A percentile compares a stretch with the other conserved stretches of the same genome.
These are phyloP conservation scores for Dryas integrifolia DNA, from an alignment of 331 rosid genomes.

Conservation along the genomic window DNA sequence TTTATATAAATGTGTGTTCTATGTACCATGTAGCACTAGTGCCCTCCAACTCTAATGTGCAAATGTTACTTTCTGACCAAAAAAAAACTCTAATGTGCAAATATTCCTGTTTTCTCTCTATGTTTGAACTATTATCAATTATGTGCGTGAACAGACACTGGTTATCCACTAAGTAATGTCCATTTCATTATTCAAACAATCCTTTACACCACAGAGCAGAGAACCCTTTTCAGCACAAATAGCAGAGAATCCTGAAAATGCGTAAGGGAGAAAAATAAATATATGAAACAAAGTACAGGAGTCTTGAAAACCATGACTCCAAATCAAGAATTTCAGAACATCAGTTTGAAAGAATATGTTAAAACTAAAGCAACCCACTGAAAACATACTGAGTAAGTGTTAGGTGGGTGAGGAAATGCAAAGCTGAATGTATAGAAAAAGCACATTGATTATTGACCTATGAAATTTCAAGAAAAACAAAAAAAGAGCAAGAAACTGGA, in stretches of 20 bases:
- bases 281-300: neutral
- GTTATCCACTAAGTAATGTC: neutral
- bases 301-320: neutral
- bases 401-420: neutral
- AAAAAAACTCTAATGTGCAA: too few species aligned
- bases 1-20: too few species aligned
- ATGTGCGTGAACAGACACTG: neutral
- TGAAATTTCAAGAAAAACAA: neutral
- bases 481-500: too few species aligned
- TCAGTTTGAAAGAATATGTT: slow-evolving; percentile 6
- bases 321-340: slow-evolving; percentile 14
- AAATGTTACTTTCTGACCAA: too few species aligned
- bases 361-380: neutral
- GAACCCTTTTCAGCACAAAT: neutral
- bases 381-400: too few species aligned
- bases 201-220: neutral
- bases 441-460: neutral
- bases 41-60: too few species aligned
- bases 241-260: slow-evolving; percentile 14
- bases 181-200: neutral
- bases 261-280: neutral
- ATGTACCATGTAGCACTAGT: too few species aligned
- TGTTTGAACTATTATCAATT: neutral
- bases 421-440: neutral
- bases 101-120: too few species aligned